Evolutionary conservation across 352 stramenopile species (phyloP).

Genomic region (Pythium myriotylum): DNA sequence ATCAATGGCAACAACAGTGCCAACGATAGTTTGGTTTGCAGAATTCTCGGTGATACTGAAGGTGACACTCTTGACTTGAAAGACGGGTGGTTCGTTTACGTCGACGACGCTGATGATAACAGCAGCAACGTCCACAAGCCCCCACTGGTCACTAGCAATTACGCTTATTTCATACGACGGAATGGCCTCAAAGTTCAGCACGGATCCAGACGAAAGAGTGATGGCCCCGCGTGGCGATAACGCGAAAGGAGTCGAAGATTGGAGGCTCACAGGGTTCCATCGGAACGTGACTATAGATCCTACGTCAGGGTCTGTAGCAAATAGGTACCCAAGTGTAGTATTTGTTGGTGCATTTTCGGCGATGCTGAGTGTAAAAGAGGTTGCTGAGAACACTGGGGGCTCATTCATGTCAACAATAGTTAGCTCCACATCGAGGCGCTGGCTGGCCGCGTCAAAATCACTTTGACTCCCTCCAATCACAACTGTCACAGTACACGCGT

Average conservation of each 20-base stretch:
- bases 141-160: constrained; percentile 36
- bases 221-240: constrained; percentile 11
- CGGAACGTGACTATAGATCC: constrained; percentile 12
- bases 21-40: constrained; percentile 33
- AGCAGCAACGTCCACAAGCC: constrained; percentile 23
- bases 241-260: constrained; percentile 7
- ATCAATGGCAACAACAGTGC: constrained; percentile 38
- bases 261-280: background rate
- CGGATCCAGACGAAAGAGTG: constrained; percentile 15
- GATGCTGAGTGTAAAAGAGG: constrained; percentile 23
- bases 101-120: constrained; percentile 45
- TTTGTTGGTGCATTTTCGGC: constrained; percentile 12
- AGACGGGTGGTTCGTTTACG: constrained; percentile 50
- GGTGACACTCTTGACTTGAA: constrained; percentile 39
- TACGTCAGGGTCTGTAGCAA: constrained; percentile 23
- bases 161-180: constrained; percentile 20
- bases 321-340: constrained; percentile 25
- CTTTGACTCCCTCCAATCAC: constrained; percentile 18
- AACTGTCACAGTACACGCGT: constrained; percentile 20
- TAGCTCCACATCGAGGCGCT: constrained; percentile 20
- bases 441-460: constrained; percentile 19
- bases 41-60: constrained; percentile 47
- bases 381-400: constrained; percentile 11
- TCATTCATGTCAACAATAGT: constrained; percentile 31
- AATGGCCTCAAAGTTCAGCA: constrained; percentile 26